phyloP scores from a whole-genome alignment of 2,329 filamentous ascomycete species.

The Fusarium continuum region DNA sequence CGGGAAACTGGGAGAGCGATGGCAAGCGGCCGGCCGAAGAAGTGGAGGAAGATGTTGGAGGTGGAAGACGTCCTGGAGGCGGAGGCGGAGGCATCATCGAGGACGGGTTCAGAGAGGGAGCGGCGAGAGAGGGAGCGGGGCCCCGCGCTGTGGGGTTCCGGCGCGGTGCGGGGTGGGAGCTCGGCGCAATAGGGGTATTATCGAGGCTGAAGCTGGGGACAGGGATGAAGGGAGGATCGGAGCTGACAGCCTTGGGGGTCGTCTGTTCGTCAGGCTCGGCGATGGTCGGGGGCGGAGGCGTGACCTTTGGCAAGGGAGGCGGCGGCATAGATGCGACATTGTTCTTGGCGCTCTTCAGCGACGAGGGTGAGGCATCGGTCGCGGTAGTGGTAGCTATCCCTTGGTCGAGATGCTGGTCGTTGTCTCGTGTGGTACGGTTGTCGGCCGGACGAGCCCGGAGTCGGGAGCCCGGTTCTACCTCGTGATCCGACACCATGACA shows the following conservation, averaged over 20 bases:
- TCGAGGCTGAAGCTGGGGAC: constrained; percentile 61
- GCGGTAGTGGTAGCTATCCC: constrained; percentile 7
- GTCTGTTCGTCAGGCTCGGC: constrained; percentile 53
- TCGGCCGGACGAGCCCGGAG: constrained; percentile 40
- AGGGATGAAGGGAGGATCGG: constrained; percentile 35
- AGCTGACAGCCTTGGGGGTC: constrained; percentile 60
- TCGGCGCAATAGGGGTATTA: constrained; percentile 37
- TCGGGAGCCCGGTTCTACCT: constrained; percentile 37
- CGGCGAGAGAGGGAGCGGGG: constrained; percentile 16
- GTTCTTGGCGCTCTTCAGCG: constrained; percentile 5
- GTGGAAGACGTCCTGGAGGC: constrained; percentile 31
- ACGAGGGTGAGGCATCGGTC: background rate
- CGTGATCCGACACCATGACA: constrained; percentile 40
- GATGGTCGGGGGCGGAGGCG: constrained; percentile 34
- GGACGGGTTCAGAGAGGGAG: constrained; percentile 12
- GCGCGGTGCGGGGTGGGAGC: constrained; percentile 25
- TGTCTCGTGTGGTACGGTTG: constrained; percentile 31
- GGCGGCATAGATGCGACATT: constrained; percentile 52
- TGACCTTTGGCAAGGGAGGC: constrained; percentile 49
- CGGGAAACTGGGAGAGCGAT: constrained; percentile 58
- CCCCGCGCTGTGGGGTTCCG: constrained; percentile 28
- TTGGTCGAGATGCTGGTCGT: constrained; percentile 11
- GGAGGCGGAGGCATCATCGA: constrained; percentile 47
- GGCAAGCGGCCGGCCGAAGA: constrained; percentile 46
- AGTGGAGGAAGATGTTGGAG: constrained; percentile 17